Conservation (phyloP, 805 yeast genomes). For the Wickerhamomyces alni region DNA sequence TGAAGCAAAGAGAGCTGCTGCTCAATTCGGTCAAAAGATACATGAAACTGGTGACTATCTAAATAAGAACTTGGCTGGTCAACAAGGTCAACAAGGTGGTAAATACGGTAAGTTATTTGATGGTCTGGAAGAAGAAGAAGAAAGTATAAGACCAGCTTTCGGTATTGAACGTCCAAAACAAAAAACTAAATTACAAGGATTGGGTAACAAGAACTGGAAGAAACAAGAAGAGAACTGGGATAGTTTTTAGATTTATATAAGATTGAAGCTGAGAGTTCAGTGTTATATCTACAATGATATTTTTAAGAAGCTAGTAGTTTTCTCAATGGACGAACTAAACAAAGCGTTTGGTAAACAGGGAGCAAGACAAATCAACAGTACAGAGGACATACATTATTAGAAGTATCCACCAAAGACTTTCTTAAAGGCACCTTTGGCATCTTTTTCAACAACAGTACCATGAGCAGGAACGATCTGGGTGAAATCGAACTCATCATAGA, state of each 20-base stretch:
- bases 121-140: constrained; percentile 35
- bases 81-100: constrained; percentile 33
- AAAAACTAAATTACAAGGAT: constrained; percentile 51
- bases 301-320: too few species aligned
- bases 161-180: constrained; percentile 55
- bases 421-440: constrained; percentile 24
- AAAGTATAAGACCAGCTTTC: constrained; percentile 55
- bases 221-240: constrained; percentile 64
- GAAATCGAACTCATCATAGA: constrained; percentile 35
- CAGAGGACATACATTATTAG: too few species aligned
- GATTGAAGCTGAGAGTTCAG: too few species aligned
- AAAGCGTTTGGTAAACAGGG: too few species aligned
- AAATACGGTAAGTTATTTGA: constrained; percentile 52
- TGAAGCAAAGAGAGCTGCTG: constrained; percentile 89
- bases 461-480: constrained; percentile 51
- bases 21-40: constrained; percentile 91
- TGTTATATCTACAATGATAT: too few species aligned
- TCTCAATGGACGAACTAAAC: too few species aligned
- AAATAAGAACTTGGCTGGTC: constrained; percentile 51
- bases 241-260: constrained; percentile 45
- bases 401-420: constrained; percentile 13
- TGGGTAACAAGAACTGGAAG: constrained; percentile 35
- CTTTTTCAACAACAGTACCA: constrained; percentile 47
- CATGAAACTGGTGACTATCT: constrained; percentile 82
- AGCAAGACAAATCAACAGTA: too few species aligned